phyloP scores from a whole-genome alignment of 164 flowering plant species.

The Berberis vulgaris region DNA sequence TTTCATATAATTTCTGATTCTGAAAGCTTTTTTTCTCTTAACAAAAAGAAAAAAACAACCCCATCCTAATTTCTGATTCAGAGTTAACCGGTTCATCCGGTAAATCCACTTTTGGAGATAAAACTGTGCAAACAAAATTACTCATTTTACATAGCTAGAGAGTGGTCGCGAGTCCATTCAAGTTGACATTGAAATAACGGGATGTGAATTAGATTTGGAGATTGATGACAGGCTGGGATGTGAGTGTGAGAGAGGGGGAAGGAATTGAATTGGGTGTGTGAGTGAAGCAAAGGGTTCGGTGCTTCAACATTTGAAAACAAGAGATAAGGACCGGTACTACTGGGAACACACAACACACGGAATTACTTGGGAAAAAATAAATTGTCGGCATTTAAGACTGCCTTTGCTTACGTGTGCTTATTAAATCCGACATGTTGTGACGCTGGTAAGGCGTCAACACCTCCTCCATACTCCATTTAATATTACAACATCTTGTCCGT shows the following conservation, averaged over 20 bases:
- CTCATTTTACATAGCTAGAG: no score
- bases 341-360: constrained; percentile 3
- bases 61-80: no score
- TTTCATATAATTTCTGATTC: no score
- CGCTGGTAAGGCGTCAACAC: constrained; percentile 11
- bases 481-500: no score
- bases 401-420: constrained; percentile 13
- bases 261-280: background rate
- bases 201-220: background rate
- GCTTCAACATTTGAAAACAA: constrained; percentile 15
- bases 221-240: constrained; percentile 4
- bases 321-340: background rate
- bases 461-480: no score
- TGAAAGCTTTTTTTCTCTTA: no score
- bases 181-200: constrained; percentile 3
- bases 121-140: no score
- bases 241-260: background rate
- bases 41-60: no score
- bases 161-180: background rate
- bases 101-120: no score
- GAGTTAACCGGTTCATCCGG: no score
- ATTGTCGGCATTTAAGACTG: constrained; percentile 24
- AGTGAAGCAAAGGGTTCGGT: background rate
- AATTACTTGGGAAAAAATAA: constrained; percentile 13
- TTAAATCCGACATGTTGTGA: constrained; percentile 15